Percentiles rank a stretch among this genome's conserved stretches.
These are phyloP conservation scores for Taxillus chinensis DNA, from an alignment of 164 flowering plant genomes.

Conservation along the genomic window DNA sequence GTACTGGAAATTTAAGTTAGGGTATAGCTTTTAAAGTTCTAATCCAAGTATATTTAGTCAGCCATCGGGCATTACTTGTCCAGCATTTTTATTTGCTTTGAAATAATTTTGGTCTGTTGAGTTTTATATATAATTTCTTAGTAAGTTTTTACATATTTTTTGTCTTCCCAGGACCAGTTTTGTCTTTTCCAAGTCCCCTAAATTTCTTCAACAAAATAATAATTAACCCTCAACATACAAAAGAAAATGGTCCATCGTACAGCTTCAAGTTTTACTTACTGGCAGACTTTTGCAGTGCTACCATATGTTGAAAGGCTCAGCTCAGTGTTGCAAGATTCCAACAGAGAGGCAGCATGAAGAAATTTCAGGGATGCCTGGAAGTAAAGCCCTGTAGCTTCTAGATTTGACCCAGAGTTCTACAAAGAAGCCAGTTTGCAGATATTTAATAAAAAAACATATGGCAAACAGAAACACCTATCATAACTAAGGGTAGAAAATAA, in stretches of 20 bases:
- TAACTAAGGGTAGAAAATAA: constrained; percentile 1
- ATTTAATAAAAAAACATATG: constrained; percentile 3
- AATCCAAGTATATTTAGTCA: no score
- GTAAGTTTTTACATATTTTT: no score
- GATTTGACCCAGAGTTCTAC: constrained; percentile 52
- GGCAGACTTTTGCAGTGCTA: constrained; percentile 81
- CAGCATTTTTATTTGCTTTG: no score
- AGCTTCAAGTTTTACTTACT: constrained; percentile 39
- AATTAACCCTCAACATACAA: neutral
- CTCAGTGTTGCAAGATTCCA: constrained; percentile 44
- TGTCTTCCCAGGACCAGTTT: no score
- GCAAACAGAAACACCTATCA: constrained; percentile 3
- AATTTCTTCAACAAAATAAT: neutral
- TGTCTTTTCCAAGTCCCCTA: neutral
- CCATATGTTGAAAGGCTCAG: constrained; percentile 57
- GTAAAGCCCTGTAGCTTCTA: constrained; percentile 56
- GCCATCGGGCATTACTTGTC: no score
- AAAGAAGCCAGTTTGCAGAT: constrained; percentile 6
- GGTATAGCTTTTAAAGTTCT: no score
- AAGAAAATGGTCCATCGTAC: neutral
- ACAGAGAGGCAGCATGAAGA: constrained; percentile 70
- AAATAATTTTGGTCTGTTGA: no score
- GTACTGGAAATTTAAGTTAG: no score
- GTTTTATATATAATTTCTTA: no score
- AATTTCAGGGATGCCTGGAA: constrained; percentile 92